These are phyloP conservation scores for Kwoniella shandongensis DNA, from an alignment of 768 basidiomycete species.

Conservation along the genomic window DNA sequence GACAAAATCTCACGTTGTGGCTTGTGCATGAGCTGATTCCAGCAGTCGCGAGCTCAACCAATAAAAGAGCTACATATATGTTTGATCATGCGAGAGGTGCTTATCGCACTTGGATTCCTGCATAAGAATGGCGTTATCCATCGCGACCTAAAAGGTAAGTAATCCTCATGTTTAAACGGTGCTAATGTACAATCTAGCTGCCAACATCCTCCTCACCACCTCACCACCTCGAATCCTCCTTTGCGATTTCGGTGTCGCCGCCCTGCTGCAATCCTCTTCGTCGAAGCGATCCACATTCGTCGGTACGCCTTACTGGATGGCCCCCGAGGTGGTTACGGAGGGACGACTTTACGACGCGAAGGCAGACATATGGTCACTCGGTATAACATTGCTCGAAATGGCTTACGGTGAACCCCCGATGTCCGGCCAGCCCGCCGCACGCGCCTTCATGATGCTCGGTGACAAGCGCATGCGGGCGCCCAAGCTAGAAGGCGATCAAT, in stretches of 20 bases:
- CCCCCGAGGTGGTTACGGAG: slow-evolving; percentile 87
- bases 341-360: slow-evolving; percentile 93
- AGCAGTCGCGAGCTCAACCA: slow-evolving; percentile 73
- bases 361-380: slow-evolving; percentile 97
- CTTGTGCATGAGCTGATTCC: not conserved
- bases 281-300: slow-evolving; percentile 95
- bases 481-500: slow-evolving; percentile 71
- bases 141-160: slow-evolving; percentile 79
- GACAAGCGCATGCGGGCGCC: slow-evolving; percentile 76
- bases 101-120: slow-evolving; percentile 80
- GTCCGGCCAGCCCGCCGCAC: slow-evolving; percentile 75
- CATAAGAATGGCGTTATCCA: slow-evolving; percentile 95
- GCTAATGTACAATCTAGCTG: slow-evolving; percentile 58
- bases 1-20: no score
- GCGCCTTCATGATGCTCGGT: slow-evolving; percentile 81
- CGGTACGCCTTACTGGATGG: slow-evolving; percentile 99
- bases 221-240: slow-evolving; percentile 87
- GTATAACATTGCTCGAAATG: slow-evolving; percentile 95
- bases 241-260: slow-evolving; percentile 98
- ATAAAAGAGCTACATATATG: slow-evolving; percentile 88
- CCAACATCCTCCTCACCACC: slow-evolving; percentile 83
- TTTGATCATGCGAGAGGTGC: slow-evolving; percentile 83
- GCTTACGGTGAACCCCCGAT: slow-evolving; percentile 94
- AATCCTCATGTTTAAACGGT: not conserved
- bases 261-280: slow-evolving; percentile 68